Evolutionary conservation across 345 rosid species (phyloP).

Genomic region (Hibiscus trionum): DNA sequence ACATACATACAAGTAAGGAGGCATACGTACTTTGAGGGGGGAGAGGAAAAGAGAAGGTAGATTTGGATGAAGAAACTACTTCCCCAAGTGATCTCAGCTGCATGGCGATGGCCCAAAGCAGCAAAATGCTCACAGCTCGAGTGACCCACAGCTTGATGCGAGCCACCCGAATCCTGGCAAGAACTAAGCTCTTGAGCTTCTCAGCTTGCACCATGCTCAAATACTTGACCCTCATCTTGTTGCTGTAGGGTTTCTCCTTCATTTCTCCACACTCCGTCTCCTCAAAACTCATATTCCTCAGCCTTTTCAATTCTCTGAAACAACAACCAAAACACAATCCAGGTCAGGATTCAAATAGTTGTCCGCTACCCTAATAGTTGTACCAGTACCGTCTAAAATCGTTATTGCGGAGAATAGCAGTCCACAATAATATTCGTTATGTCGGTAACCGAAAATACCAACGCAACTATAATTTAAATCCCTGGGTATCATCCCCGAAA

Average conservation of each 20-base stretch:
- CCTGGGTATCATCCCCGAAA: not conserved
- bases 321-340: not conserved
- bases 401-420: too few species aligned
- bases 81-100: slow-evolving; percentile 13
- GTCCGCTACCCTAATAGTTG: too few species aligned
- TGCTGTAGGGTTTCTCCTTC: slow-evolving; percentile 16
- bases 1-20: not conserved
- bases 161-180: slow-evolving; percentile 8
- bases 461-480: too few species aligned
- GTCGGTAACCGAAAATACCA: too few species aligned
- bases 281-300: slow-evolving; percentile 5
- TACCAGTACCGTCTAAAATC: too few species aligned
- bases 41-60: slow-evolving; percentile 1
- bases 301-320: not conserved
- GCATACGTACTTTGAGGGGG: slow-evolving; percentile 14
- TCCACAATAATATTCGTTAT: too few species aligned
- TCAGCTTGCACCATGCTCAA: slow-evolving; percentile 14
- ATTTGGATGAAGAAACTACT: not conserved
- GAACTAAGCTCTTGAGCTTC: slow-evolving; percentile 10
- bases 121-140: slow-evolving; percentile 5
- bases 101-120: slow-evolving; percentile 17
- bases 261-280: slow-evolving; percentile 5
- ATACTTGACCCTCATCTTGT: slow-evolving; percentile 15
- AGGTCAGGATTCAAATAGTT: too few species aligned
- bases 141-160: slow-evolving; percentile 12